Evolutionary conservation across 2,329 filamentous ascomycete species (phyloP), one percentile per base, ranked within the genome.

Genomic region (Botrytis deweyae): DNA sequence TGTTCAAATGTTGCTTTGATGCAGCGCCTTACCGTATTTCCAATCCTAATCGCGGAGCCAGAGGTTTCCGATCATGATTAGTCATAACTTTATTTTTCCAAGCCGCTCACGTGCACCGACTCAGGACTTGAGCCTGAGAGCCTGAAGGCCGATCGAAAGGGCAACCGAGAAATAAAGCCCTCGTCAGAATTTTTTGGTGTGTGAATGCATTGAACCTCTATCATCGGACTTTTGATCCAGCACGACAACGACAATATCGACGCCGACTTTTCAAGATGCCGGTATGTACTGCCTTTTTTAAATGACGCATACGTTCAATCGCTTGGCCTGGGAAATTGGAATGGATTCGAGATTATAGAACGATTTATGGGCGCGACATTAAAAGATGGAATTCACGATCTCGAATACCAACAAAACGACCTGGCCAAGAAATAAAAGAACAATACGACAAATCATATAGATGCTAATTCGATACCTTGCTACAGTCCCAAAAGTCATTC

Each of bases 401-500:
- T 70, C 55, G 68, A 61, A 61, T 25, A 18, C 12, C 40, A 68
- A 46, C 38, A 68, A 61, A 16, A 12, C 18, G 22, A 36, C 44
- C 20, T 66, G 42, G 55, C 46, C 70, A 58, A 68, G 73, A 67
- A 69, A 71, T n/a, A 46, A 69, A 29, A 70, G 66, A 38, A 70
- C 52, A 74, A 44, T 22, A 70, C 46, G 68, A 58, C 74, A 44
- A 67, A 76, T 77, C 67, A 79, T 70, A 63, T 76, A 62, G 73
- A 59, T 70, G 61, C 73, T 76, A 68, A 72, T 46, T 59, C 49
- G 29, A 46, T 70, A 42, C 46, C 18, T n/a, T 25, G 36, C 25
- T 76, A 84, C 86, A 98, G 95, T 95, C 92, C 92, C 94, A 99
- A 90, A 99, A 99, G 92, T 93, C 95, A 85, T 99, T 99, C 94